Evolutionary conservation across 2,329 filamentous ascomycete genomes (phyloP).

Genomic region (Massarina eburnea): DNA sequence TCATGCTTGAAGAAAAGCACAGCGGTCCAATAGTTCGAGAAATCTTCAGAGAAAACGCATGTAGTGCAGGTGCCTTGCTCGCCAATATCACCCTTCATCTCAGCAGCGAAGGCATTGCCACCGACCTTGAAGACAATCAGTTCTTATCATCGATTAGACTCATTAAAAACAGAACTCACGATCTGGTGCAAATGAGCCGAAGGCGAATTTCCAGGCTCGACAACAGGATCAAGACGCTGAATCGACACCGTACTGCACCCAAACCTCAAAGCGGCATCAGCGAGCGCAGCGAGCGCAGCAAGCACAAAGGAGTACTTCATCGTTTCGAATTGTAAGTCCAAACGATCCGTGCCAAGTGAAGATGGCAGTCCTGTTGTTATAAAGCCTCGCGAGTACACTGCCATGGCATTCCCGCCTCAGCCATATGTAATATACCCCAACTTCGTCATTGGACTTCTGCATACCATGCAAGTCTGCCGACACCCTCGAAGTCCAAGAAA

Average conservation of each 20-base stretch:
- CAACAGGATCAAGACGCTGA: slow-evolving; percentile 19
- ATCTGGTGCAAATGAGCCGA: slow-evolving; percentile 23
- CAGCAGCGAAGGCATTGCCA: slow-evolving; percentile 24
- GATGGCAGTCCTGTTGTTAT: background rate
- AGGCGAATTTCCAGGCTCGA: slow-evolving; percentile 15
- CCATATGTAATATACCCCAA: background rate
- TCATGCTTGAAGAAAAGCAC: slow-evolving; percentile 15
- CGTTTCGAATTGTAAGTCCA: background rate
- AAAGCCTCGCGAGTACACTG: background rate
- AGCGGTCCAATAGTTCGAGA: slow-evolving; percentile 26
- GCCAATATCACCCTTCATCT: slow-evolving; percentile 23
- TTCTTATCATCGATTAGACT: background rate
- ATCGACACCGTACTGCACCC: slow-evolving; percentile 18
- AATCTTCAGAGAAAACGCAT: slow-evolving; percentile 28
- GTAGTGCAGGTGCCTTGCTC: slow-evolving; percentile 19
- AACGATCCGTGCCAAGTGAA: background rate
- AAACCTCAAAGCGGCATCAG: slow-evolving; percentile 18
- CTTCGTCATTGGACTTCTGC: background rate
- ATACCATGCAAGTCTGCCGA: background rate
- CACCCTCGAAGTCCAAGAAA: background rate
- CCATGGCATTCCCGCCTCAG: background rate
- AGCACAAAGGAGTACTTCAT: slow-evolving; percentile 15
- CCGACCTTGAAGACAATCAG: slow-evolving; percentile 9
- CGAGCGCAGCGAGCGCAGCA: slow-evolving; percentile 5
- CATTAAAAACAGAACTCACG: background rate